phyloP scores from a whole-genome alignment of 140 eudicot genomes.

The Ambrosia hybrid region DNA sequence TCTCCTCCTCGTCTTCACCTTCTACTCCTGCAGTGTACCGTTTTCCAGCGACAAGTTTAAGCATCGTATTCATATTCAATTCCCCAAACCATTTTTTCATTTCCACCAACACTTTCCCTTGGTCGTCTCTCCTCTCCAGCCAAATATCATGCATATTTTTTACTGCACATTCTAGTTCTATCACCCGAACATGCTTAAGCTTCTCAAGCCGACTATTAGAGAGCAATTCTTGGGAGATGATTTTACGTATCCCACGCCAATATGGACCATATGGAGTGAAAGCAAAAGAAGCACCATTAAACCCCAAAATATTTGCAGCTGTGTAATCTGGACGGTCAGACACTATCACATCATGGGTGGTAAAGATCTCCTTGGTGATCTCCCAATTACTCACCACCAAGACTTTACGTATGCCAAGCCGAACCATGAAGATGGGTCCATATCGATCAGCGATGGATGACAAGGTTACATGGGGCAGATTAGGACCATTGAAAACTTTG shows the following conservation, averaged over 20 bases:
- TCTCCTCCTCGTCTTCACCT: slow-evolving; percentile 25
- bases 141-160: neutral
- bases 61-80: slow-evolving; percentile 24
- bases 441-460: slow-evolving; percentile 38
- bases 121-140: slow-evolving; percentile 16
- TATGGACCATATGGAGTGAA: slow-evolving; percentile 31
- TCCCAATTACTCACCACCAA: slow-evolving; percentile 35
- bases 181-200: slow-evolving; percentile 19
- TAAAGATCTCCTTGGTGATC: slow-evolving; percentile 38
- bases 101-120: slow-evolving; percentile 28
- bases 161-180: slow-evolving; percentile 21
- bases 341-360: slow-evolving; percentile 41
- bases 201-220: slow-evolving; percentile 30
- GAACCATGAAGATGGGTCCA: slow-evolving; percentile 40
- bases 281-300: slow-evolving; percentile 31
- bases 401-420: slow-evolving; percentile 31
- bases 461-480: slow-evolving; percentile 25
- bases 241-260: slow-evolving; percentile 32
- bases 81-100: slow-evolving; percentile 37
- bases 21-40: slow-evolving; percentile 1
- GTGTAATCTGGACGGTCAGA: slow-evolving; percentile 36
- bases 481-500: slow-evolving; percentile 34
- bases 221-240: slow-evolving; percentile 25
- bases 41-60: slow-evolving; percentile 29
- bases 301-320: slow-evolving; percentile 35